Conservation (phyloP, 371 early-diverging fungal genomes). For the Zopfochytrium polystomum region DNA sequence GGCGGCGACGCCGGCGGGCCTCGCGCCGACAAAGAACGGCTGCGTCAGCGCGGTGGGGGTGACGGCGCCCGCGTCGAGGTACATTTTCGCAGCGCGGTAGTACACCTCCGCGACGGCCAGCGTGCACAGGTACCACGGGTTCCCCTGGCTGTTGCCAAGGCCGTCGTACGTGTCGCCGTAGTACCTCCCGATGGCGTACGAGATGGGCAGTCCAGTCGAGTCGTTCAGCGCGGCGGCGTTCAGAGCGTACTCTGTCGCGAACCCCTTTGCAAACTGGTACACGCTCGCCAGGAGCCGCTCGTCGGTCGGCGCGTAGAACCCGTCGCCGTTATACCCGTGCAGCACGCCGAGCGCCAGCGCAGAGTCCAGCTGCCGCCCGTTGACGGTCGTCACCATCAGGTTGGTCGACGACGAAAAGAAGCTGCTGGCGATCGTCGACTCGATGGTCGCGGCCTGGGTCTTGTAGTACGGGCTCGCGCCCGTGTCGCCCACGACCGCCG, state of each 20-base stretch:
- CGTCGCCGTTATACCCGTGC: constrained; percentile 9
- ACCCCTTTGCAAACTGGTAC: constrained; percentile 5
- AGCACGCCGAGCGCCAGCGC: constrained; percentile 8
- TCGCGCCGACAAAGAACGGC: constrained; percentile 34
- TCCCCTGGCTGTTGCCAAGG: no score
- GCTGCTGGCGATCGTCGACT: no score
- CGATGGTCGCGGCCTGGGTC: constrained; percentile 2
- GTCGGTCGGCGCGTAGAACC: constrained; percentile 11
- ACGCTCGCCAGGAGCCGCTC: constrained; percentile 9
- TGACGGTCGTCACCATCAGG: constrained; percentile 15
- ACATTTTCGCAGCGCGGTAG: constrained; percentile 36
- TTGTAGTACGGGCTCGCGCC: no score
- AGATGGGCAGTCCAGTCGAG: neutral
- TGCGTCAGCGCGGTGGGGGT: constrained; percentile 44
- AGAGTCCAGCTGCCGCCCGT: constrained; percentile 14
- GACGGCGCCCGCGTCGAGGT: constrained; percentile 26
- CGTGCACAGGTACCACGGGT: constrained; percentile 66
- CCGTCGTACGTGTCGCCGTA: constrained; percentile 48
- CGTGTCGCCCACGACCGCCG: constrained; percentile 32
- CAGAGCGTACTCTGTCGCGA: constrained; percentile 12
- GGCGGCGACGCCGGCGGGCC: constrained; percentile 21
- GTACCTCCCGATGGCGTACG: constrained; percentile 15
- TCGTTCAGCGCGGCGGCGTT: neutral
- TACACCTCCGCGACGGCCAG: constrained; percentile 62
- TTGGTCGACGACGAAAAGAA: no score